Conservation (phyloP, 2,329 filamentous ascomycete species). For the Fusarium penzigii region DNA sequence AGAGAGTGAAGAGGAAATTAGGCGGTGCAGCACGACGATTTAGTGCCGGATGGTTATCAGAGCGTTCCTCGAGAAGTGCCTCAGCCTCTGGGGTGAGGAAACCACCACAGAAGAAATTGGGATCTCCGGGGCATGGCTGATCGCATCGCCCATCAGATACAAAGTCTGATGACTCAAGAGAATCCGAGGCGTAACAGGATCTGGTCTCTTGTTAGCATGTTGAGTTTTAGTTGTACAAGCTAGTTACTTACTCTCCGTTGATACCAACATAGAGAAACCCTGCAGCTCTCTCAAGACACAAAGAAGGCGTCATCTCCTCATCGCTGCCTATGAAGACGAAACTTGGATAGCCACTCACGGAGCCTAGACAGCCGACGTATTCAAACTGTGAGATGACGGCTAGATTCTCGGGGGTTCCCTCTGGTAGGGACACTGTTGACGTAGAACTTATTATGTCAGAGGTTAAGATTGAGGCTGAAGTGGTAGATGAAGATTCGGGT, state of each 20-base stretch:
- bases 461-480: no score
- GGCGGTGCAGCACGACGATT: conserved; percentile 8
- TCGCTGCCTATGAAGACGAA: conserved; percentile 5
- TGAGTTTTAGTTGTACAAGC: neutral
- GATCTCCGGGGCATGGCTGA: conserved; percentile 15
- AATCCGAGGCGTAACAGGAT: conserved; percentile 15
- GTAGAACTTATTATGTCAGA: no score
- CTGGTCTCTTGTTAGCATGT: conserved; percentile 1
- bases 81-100: neutral
- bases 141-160: conserved; percentile 8
- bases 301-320: conserved; percentile 15
- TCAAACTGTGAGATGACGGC: conserved; percentile 5
- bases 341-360: conserved; percentile 13
- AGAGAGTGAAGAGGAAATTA: conserved; percentile 15
- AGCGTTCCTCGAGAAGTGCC: neutral
- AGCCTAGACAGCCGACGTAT: conserved; percentile 14
- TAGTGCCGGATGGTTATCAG: neutral
- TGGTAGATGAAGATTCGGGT: no score
- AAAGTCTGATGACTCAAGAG: neutral
- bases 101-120: conserved; percentile 16
- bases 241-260: conserved; percentile 3
- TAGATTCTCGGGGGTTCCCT: conserved; percentile 3
- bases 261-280: conserved; percentile 9
- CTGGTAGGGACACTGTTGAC: neutral
- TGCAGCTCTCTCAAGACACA: neutral